These are phyloP conservation scores for Hymenoscyphus linearis DNA, from an alignment of 2,329 filamentous ascomycete species.

Conservation along the genomic window DNA sequence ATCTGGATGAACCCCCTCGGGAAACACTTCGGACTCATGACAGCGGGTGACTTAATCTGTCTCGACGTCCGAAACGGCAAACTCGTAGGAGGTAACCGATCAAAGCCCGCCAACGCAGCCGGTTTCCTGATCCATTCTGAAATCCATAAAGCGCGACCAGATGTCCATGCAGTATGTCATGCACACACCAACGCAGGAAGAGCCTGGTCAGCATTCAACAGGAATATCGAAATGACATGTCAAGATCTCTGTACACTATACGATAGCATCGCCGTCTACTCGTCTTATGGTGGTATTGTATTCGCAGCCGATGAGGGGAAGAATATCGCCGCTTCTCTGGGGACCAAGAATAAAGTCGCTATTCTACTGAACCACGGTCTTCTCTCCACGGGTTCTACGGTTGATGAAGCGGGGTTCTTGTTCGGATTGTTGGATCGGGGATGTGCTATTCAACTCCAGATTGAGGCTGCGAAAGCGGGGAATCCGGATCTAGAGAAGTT, in stretches of 20 bases:
- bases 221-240: conserved; percentile 64
- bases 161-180: conserved; percentile 64
- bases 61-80: conserved; percentile 55
- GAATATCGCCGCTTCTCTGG: conserved; percentile 58
- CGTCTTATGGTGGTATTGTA: conserved; percentile 59
- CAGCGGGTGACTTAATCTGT: conserved; percentile 61
- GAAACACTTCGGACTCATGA: conserved; percentile 59
- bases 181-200: conserved; percentile 62
- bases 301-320: conserved; percentile 58
- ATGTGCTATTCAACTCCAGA: conserved; percentile 62
- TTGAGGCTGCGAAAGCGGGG: conserved; percentile 59
- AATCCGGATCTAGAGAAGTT: conserved; percentile 43
- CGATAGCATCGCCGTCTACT: conserved; percentile 59
- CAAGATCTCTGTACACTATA: conserved; percentile 63
- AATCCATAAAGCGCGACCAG: conserved; percentile 59
- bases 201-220: conserved; percentile 62
- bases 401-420: conserved; percentile 69
- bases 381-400: conserved; percentile 63
- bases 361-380: conserved; percentile 70
- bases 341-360: conserved; percentile 49
- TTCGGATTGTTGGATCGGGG: conserved; percentile 64
- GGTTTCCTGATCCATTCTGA: conserved; percentile 67
- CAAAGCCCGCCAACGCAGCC: conserved; percentile 57
- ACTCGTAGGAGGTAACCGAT: conserved; percentile 57
- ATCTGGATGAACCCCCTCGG: conserved; percentile 69